Base-by-base conservation (phyloP, 2,329 filamentous ascomycete genomes). In the Colletotrichum lentis region DNA sequence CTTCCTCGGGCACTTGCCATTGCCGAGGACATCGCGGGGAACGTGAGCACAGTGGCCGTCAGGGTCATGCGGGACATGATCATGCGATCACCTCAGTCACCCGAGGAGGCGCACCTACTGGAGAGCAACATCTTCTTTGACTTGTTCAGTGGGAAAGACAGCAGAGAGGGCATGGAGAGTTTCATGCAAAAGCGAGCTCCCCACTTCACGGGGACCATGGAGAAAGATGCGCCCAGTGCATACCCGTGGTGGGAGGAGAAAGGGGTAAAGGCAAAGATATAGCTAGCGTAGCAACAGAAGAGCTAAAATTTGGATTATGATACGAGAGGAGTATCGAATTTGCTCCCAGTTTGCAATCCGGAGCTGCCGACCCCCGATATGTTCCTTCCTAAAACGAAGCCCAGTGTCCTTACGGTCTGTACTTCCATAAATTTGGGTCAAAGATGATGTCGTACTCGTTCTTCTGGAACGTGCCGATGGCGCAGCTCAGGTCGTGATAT, bases 61-160 rank as follows among this genome's bases (percentile, higher is more conserved):
- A 83, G 86, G 71, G 74, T 93, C 64, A 93, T 92, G 85, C 86
- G 87, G 74, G 91, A 93, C 73, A 77, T 94, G 80, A 89, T 94
- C 81, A 92, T 85, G 72, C 80, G 86, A 37, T 83, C 84, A 43
- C 81, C 83, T 0, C 81, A 79, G 20, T 87, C 83, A 24, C 85
- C 90, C 0, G 91, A 94, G 79, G 89, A 83, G 57, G 86, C 90
- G 62, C 90, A 93, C 80, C 77, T 93, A 71, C 78, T 94, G 37
- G 91, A 94, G 78, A 88, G 85, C 71, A 83, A 81, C 69, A 76
- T 91, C n/a, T 81, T 91, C 64, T 85, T 84, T 73, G 86, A 89
- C 71, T 67, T 91, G 66, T 88, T 89, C 76, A 79, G 78, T 11
- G 85, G 78, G 11, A 69, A 71, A 24, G 91, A 93, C 73, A 87